Evolutionary conservation across 2,329 filamentous ascomycete genomes (phyloP), one percentile per base, ranked within the genome.

Genomic region (Onygena corvina): DNA sequence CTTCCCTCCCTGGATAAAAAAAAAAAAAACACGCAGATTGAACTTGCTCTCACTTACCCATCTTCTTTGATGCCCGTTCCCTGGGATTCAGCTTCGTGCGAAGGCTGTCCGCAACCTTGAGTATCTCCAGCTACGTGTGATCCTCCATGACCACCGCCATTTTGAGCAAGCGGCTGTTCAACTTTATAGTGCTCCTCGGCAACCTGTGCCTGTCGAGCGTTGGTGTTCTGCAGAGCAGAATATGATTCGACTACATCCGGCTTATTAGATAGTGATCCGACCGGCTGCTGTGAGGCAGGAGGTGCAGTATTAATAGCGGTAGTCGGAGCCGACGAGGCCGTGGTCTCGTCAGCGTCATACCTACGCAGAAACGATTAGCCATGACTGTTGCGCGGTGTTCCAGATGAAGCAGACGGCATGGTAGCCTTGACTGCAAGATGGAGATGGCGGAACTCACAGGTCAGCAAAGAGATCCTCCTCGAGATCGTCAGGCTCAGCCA

Each of bases 391-490:
- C n/a, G n/a, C n/a, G n/a, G n/a, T n/a, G n/a, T n/a, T n/a, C n/a
- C n/a, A n/a, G n/a, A n/a, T n/a, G n/a, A n/a, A n/a, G n/a, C n/a
- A n/a, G n/a, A n/a, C n/a, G n/a, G n/a, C n/a, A n/a, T n/a, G n/a
- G n/a, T n/a, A n/a, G n/a, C n/a, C n/a, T n/a, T n/a, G n/a, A n/a
- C n/a, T n/a, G n/a, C 48, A 35, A 46, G 48, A 46, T 53, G 54
- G 46, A 36, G 31, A 40, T 18, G 4, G 30, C 48, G 4, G 23
- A 50, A 76, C 86, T 71, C 74, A 94, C 88, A 94, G 79, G 71
- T 94, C 89, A 60, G 88, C 88, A 68, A 94, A 94, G 69, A 94
- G 84, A 76, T 94, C 88, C 62, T 94, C 89, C 59, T 94, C 88
- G 58, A 87, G 81, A 58, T 86, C 85, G 62, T 89, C 85, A 48